Percentiles rank a stretch among this genome's conserved stretches.
These are phyloP conservation scores for Solanum etuberosum DNA, from an alignment of 257 asterid species.

Conservation along the genomic window DNA sequence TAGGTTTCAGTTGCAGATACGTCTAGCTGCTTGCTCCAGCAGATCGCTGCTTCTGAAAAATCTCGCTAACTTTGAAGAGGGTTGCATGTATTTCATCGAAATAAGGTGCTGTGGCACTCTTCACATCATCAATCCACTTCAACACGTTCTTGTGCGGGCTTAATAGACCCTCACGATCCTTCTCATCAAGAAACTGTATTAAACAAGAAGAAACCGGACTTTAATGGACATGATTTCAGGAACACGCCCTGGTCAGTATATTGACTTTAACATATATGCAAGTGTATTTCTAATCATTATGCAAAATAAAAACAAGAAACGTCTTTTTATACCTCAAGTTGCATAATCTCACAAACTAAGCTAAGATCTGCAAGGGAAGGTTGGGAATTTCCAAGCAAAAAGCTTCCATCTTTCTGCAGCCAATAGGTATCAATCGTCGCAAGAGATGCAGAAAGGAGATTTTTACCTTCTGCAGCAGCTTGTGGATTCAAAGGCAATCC, in stretches of 20 bases:
- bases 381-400: constrained; percentile 56
- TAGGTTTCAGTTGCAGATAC: background rate
- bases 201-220: background rate
- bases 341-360: constrained; percentile 84
- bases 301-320: background rate
- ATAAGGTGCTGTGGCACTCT: constrained; percentile 58
- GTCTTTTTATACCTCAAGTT: constrained; percentile 54
- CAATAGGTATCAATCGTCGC: constrained; percentile 48
- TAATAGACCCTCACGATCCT: constrained; percentile 36
- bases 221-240: background rate
- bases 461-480: constrained; percentile 69
- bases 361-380: constrained; percentile 94
- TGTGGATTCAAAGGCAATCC: constrained; percentile 54
- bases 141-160: constrained; percentile 48
- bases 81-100: constrained; percentile 55
- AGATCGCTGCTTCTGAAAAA: constrained; percentile 21
- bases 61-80: constrained; percentile 23
- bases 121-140: constrained; percentile 69
- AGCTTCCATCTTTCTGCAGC: constrained; percentile 62
- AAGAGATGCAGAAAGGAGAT: constrained; percentile 55
- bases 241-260: background rate
- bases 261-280: background rate
- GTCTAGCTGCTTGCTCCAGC: constrained; percentile 4
- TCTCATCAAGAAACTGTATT: constrained; percentile 37
- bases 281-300: background rate